Evolutionary conservation across 345 rosid species (phyloP).

Genomic region (Chamaenerion angustifolium): DNA sequence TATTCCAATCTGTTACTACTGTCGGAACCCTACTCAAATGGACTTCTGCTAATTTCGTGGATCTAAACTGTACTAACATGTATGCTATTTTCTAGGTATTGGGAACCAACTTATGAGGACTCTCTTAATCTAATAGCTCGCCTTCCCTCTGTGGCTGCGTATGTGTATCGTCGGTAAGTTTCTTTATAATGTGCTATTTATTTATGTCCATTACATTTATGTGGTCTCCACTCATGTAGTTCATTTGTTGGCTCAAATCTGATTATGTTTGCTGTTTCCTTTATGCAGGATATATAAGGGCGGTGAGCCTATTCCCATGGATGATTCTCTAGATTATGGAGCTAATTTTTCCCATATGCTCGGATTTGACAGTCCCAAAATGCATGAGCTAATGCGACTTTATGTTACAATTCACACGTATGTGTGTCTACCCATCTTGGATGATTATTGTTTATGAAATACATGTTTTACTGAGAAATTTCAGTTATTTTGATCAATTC

Average conservation of each 20-base stretch:
- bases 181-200: too few relatives aligned
- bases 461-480: neutral
- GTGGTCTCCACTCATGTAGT: neutral
- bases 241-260: neutral
- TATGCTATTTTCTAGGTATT: conserved; percentile 41
- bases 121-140: conserved; percentile 89
- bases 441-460: too few relatives aligned
- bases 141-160: conserved; percentile 71
- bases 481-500: neutral
- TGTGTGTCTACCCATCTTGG: neutral
- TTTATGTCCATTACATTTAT: neutral
- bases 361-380: conserved; percentile 72
- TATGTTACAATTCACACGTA: conserved; percentile 90
- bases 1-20: too few relatives aligned
- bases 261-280: neutral
- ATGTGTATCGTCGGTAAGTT: conserved; percentile 78
- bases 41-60: neutral
- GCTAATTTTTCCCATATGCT: conserved; percentile 81
- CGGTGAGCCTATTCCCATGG: conserved; percentile 54
- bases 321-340: conserved; percentile 85
- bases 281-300: conserved; percentile 60
- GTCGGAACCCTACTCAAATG: too few relatives aligned
- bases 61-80: conserved; percentile 7
- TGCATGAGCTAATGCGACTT: conserved; percentile 98
- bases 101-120: conserved; percentile 97